Base-by-base conservation (phyloP, 345 rosid genomes). In the Atalantia buxifolia region DNA sequence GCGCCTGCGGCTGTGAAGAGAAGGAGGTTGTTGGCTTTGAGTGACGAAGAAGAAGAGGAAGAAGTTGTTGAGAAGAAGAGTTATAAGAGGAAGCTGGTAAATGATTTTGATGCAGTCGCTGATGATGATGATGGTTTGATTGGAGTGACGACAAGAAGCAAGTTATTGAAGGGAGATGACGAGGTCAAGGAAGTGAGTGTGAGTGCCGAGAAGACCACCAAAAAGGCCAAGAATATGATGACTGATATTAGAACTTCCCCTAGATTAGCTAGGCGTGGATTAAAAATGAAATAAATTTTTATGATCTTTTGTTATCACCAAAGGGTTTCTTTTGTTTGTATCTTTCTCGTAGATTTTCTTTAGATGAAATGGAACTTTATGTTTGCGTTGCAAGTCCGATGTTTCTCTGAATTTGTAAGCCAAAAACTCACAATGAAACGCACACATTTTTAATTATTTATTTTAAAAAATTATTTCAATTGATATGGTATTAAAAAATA, bases 21-120 rank as follows among this genome's bases (percentile, higher is more conserved):
- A 66, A 84, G 90, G 77, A 88, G 85, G 61, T 85, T 71, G 33
- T 18, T 93, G 81, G 91, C 86, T 50, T 65, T 87, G 45, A 81
- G 86, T 53, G 92, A 86, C 0, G 90, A 87, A 27, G 83, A 82
- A 2, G 77, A 84, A 7, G 85, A 79, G 24, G 85, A 62, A 3
- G 73, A 66, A 10, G 28, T 35, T 31, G 24, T 8, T 33, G 27
- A 16, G 50, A 76, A 42, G 60, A 72, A 55, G 69, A 45, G 35
- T 84, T 78, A 62, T 27, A 72, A 62, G 82, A 87, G 81, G 80
- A 78, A 35, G 65, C 83, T 87, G 6, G 92, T 81, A 9, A 93
- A 85, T 55, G 99, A 96, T 28, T 96, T 96, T 66, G 96, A 96
- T 19, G 77, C 80, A 50, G 99, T 89, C 28, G 97, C 92, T 0